Percentiles rank a stretch among this genome's conserved stretches.
Evolutionary conservation across 352 stramenopile genomes (phyloP).

Genomic region (Phytophthora colocasiae): DNA sequence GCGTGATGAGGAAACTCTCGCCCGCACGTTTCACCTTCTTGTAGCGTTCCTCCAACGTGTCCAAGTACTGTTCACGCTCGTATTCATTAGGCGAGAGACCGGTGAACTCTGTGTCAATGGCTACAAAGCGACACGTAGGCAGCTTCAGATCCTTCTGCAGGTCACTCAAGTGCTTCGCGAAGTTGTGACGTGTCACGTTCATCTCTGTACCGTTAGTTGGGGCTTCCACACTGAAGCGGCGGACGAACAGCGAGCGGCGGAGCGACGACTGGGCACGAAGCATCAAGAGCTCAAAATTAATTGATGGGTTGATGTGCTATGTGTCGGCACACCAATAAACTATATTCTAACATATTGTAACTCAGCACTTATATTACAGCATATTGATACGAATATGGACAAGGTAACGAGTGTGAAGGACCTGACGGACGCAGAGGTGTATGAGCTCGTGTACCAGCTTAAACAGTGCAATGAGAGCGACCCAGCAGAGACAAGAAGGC

Average conservation of each 20-base stretch:
- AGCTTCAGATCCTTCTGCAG: conserved; percentile 67
- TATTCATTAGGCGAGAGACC: conserved; percentile 73
- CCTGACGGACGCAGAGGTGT: conserved; percentile 61
- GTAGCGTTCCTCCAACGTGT: conserved; percentile 84
- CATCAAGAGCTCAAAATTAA: conserved; percentile 22
- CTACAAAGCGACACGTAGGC: conserved; percentile 73
- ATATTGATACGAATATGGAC: conserved; percentile 20
- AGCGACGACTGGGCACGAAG: conserved; percentile 41
- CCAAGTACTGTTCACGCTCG: conserved; percentile 69
- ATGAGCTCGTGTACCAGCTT: conserved; percentile 82
- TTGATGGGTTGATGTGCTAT: no score
- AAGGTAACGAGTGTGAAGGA: conserved; percentile 58
- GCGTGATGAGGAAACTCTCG: conserved; percentile 84
- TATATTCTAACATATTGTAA: background rate
- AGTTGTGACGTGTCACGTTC: conserved; percentile 88
- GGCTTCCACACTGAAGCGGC: conserved; percentile 16
- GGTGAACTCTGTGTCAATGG: conserved; percentile 89
- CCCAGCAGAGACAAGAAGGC: conserved; percentile 64
- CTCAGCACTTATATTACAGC: no score
- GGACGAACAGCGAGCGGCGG: conserved; percentile 29
- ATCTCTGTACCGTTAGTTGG: conserved; percentile 34
- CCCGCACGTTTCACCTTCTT: conserved; percentile 74
- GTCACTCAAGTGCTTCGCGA: conserved; percentile 61
- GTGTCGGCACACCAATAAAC: conserved; percentile 7
- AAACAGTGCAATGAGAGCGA: conserved; percentile 86